Percentiles rank a stretch among this genome's conserved stretches.
These are phyloP conservation scores for Amylostereum areolatum DNA, from an alignment of 1,284 basidiomycete genomes.

Conservation along the genomic window DNA sequence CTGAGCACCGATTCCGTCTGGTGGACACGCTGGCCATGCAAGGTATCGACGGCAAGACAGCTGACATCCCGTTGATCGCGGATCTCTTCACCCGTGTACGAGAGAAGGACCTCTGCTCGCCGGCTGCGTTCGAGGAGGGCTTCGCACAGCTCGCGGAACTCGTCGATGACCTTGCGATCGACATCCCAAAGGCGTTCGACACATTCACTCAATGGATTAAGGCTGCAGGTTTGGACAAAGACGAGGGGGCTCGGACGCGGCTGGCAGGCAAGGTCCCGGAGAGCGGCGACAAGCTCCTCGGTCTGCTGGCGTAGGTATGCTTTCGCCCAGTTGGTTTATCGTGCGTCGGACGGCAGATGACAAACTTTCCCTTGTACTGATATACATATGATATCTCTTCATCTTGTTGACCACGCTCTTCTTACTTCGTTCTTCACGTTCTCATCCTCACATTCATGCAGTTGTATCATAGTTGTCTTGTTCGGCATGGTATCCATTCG, in stretches of 20 bases:
- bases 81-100: constrained; percentile 56
- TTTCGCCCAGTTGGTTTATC: no score
- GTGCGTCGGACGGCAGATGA: no score
- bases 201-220: constrained; percentile 73
- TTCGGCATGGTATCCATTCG: no score
- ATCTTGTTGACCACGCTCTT: no score
- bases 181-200: constrained; percentile 82
- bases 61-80: constrained; percentile 76
- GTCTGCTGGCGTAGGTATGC: constrained; percentile 53
- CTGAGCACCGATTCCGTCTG: constrained; percentile 56
- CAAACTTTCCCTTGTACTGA: no score
- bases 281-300: constrained; percentile 54
- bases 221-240: constrained; percentile 47
- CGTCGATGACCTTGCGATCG: constrained; percentile 64
- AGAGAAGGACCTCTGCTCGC: constrained; percentile 46
- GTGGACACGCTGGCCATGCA: constrained; percentile 70
- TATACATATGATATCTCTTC: no score
- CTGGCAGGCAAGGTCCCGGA: constrained; percentile 49
- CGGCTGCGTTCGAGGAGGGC: constrained; percentile 46
- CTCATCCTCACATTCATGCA: no score
- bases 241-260: constrained; percentile 49
- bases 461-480: no score
- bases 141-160: constrained; percentile 58
- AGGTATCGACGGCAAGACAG: constrained; percentile 78
- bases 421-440: no score